Conservation (phyloP, 495 filamentous ascomycete genomes). For the Penicillium pulvis region DNA sequence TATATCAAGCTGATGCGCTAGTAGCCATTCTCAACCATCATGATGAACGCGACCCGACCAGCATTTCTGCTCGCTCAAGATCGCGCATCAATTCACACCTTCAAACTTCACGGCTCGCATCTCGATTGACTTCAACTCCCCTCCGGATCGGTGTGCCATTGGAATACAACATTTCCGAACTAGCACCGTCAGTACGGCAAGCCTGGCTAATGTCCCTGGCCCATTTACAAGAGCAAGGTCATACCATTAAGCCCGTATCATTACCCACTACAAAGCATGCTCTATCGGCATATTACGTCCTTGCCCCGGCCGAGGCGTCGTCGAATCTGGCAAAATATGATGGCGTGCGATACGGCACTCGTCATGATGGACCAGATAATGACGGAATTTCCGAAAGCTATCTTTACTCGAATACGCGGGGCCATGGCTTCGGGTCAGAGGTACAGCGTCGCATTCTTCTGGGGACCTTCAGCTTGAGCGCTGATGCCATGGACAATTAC, state of each 20-base stretch:
- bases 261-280: conserved; percentile 83
- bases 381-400: conserved; percentile 46
- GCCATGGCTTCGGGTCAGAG: conserved; percentile 75
- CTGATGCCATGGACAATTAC: conserved; percentile 91
- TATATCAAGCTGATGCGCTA: not conserved
- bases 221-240: conserved; percentile 60
- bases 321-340: conserved; percentile 99
- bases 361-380: conserved; percentile 35
- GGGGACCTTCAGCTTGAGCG: conserved; percentile 88
- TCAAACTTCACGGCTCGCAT: conserved; percentile 26
- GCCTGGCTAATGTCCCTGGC: conserved; percentile 67
- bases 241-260: conserved; percentile 73
- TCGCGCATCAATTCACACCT: conserved; percentile 39
- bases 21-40: conserved; percentile 55
- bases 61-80: conserved; percentile 55
- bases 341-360: conserved; percentile 82
- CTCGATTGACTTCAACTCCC: conserved; percentile 27
- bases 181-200: conserved; percentile 65
- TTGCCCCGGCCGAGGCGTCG: conserved; percentile 92
- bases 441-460: conserved; percentile 85
- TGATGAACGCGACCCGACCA: conserved; percentile 80
- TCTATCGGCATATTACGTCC: conserved; percentile 89
- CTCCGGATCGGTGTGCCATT: conserved; percentile 73
- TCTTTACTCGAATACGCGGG: conserved; percentile 75
- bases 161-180: conserved; percentile 86